phyloP scores from a whole-genome alignment of 2,329 filamentous ascomycete species.

The Aspergillus sp. region DNA sequence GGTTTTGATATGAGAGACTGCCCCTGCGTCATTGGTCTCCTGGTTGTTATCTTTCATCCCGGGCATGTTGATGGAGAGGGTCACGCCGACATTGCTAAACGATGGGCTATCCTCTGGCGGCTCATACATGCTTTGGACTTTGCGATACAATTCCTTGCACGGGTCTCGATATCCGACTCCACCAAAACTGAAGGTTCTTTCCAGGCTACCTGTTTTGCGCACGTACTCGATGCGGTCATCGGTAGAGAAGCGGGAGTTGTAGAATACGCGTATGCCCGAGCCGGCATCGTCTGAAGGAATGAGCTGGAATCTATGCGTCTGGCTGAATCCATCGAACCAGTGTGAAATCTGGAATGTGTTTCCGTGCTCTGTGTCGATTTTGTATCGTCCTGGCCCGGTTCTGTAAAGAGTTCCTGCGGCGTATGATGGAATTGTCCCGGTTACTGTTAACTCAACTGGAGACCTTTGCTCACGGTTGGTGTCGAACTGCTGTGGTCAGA shows the following conservation, averaged over 20 bases:
- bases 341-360: constrained; percentile 62
- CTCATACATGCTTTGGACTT: constrained; percentile 47
- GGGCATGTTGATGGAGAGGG: constrained; percentile 64
- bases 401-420: constrained; percentile 71
- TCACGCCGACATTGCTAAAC: constrained; percentile 67
- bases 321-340: constrained; percentile 78
- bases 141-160: constrained; percentile 70
- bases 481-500: constrained; percentile 57
- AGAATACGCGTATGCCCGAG: constrained; percentile 54
- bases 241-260: constrained; percentile 69
- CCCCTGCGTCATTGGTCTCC: constrained; percentile 9
- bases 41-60: constrained; percentile 43
- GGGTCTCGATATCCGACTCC: constrained; percentile 64
- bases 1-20: constrained; percentile 43
- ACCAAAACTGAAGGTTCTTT: constrained; percentile 63
- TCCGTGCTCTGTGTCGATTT: constrained; percentile 61
- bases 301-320: constrained; percentile 72
- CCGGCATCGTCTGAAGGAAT: constrained; percentile 40
- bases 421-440: constrained; percentile 68
- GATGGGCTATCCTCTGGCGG: constrained; percentile 26
- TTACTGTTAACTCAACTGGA: constrained; percentile 63
- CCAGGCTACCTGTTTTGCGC: constrained; percentile 57
- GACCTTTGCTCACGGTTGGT: constrained; percentile 64
- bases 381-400: constrained; percentile 69
- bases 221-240: constrained; percentile 64